Base-by-base conservation (phyloP, 192 early-diverging fungal genomes). In the Entomortierella parvispora region DNA sequence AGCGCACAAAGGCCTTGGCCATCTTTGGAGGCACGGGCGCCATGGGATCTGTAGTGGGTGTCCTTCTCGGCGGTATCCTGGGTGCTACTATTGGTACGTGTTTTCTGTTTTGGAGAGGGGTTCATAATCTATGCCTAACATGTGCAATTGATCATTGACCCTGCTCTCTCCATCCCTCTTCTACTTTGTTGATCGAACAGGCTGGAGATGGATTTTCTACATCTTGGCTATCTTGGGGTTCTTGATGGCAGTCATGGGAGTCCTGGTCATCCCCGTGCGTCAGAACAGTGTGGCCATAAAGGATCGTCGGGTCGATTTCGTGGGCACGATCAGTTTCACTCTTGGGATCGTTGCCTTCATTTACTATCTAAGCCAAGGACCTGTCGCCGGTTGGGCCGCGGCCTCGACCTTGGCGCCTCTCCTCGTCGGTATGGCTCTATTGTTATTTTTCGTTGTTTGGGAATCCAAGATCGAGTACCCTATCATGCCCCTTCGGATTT, bases 151-250 rank as follows among this genome's bases (percentile, higher is more conserved):
- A n/a, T n/a, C n/a, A n/a, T n/a, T n/a, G n/a, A n/a, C n/a, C n/a
- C n/a, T n/a, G n/a, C n/a, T n/a, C 42, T 45, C 37, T 2, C 8
- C 17, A 34, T 56, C 23, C 51, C 17, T 26, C 26, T 29, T 12
- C 32, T 54, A 3, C 6, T 58, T 58, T 4, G 8, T 25, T 44
- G 15, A 22, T 2, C 42, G 20, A 6, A 17, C 12, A 58, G 69
- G 72, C 18, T 79, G 67, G 76, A 22, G 67, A 55, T 69, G 76
- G 76, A 79, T 69, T 34, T 79, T 79, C 55, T 79, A 65, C 33
- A 65, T 79, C 26, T 65, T 61, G 8, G 54, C 67, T 44, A 79
- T 79, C 1, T 32, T 55, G 37, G 62, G 37, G 1, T 53, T 79
- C 14, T 9, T n/a, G 2, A 79, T 79, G 67, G 37, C 43, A 0